Percentiles rank a stretch among this genome's conserved stretches.
Conservation (phyloP, 176 grass and related monocot species). For the Olyra latifolia region DNA sequence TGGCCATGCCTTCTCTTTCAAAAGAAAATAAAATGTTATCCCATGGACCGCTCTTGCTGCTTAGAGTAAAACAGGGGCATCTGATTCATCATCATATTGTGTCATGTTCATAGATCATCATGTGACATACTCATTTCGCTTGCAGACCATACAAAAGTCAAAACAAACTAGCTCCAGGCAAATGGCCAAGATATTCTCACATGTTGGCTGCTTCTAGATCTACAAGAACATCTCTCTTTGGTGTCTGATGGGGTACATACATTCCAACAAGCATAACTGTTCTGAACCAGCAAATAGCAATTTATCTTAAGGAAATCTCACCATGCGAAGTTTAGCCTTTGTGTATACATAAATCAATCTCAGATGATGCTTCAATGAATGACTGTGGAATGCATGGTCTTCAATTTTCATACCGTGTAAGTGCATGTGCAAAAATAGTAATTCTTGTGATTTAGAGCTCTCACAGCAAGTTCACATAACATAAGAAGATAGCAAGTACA, state of each 20-base stretch:
- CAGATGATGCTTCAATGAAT: not conserved
- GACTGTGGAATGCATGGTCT: not conserved
- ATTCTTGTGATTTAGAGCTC: not conserved
- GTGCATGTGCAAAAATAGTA: not conserved
- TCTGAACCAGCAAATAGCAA: not conserved
- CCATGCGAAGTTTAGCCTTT: not conserved
- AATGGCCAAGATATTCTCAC: not conserved
- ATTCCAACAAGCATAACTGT: not conserved
- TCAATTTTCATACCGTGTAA: not conserved
- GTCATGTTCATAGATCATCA: constrained; percentile 17
- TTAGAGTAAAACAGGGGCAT: constrained; percentile 52
- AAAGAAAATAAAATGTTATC: not conserved
- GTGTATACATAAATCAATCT: not conserved
- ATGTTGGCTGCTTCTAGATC: not conserved
- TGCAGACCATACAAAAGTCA: constrained; percentile 4
- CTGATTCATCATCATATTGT: constrained; percentile 30
- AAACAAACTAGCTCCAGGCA: not conserved
- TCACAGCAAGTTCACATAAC: not conserved
- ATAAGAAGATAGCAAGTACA: not conserved
- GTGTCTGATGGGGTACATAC: not conserved
- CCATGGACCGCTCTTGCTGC: constrained; percentile 34
- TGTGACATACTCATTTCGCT: constrained; percentile 2
- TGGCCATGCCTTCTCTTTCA: not conserved
- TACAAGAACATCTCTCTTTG: not conserved
- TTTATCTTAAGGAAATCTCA: not conserved